Percentiles rank a stretch among this genome's conserved stretches.
Evolutionary conservation across 371 early-diverging fungal genomes (phyloP).

Genomic region (Syncephalis fuscata): DNA sequence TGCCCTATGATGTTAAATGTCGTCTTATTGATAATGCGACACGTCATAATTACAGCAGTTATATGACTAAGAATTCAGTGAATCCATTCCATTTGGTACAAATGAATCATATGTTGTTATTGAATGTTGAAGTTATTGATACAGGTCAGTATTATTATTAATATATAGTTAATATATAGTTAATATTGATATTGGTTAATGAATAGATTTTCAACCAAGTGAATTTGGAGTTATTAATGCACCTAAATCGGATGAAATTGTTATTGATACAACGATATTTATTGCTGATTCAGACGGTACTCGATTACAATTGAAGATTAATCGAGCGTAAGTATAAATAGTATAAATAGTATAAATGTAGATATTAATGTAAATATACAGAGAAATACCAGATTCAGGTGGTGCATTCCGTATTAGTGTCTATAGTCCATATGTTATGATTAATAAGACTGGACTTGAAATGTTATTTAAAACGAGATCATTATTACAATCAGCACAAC

Average conservation of each 20-base stretch:
- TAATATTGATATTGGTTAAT: not conserved
- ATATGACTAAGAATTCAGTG: conserved; percentile 47
- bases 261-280: conserved; percentile 29
- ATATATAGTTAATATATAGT: not conserved
- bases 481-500: conserved; percentile 45
- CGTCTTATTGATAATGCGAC: conserved; percentile 54
- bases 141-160: conserved; percentile 26
- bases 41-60: conserved; percentile 42
- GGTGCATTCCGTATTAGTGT: conserved; percentile 47
- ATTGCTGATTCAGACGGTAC: conserved; percentile 7
- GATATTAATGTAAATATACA: not conserved
- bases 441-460: conserved; percentile 83
- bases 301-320: not conserved
- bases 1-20: conserved; percentile 55
- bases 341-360: not conserved
- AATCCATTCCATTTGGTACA: conserved; percentile 75
- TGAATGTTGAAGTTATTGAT: conserved; percentile 60
- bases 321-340: not conserved
- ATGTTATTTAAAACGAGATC: conserved; percentile 60
- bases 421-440: conserved; percentile 58
- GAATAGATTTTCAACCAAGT: conserved; percentile 36
- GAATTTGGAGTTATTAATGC: conserved; percentile 79
- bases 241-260: conserved; percentile 44
- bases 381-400: conserved; percentile 43
- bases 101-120: conserved; percentile 58